These are phyloP conservation scores for Aspergillus alliaceus DNA, from an alignment of 2,329 filamentous ascomycete species.

Conservation along the genomic window DNA sequence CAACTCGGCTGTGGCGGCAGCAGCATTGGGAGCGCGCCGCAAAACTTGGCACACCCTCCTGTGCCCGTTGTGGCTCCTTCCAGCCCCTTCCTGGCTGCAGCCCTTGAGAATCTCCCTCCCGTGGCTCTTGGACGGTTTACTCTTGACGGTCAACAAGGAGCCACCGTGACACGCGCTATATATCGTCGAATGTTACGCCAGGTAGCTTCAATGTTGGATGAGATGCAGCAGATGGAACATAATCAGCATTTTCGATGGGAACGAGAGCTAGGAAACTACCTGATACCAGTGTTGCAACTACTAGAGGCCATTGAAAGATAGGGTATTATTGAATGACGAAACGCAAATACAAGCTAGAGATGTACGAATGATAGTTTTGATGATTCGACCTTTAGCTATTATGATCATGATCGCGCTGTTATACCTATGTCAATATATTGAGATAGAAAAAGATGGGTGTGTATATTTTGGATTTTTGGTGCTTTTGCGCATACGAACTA, in stretches of 20 bases:
- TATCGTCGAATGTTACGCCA: conserved; percentile 6
- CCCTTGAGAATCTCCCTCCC: conserved; percentile 1
- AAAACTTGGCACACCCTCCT: conserved; percentile 1
- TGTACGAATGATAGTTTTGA: background rate
- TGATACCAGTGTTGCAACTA: conserved; percentile 6
- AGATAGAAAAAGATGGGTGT: background rate
- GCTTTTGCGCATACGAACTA: background rate
- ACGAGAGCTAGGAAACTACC: conserved; percentile 1
- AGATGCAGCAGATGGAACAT: conserved; percentile 5
- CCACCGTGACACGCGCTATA: conserved; percentile 1
- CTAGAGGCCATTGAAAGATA: conserved; percentile 1
- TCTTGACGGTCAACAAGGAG: conserved; percentile 4
- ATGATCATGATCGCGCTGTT: background rate
- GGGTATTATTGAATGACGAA: background rate
- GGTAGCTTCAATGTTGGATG: conserved; percentile 2
- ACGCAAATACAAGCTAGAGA: background rate
- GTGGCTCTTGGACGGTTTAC: conserved; percentile 5
- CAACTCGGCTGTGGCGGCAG: background rate
- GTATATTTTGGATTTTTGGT: background rate
- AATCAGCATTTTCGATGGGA: conserved; percentile 3
- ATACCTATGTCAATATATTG: background rate
- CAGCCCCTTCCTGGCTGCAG: background rate
- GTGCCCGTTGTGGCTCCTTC: conserved; percentile 2
- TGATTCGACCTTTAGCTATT: background rate
- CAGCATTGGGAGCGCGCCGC: background rate